Evolutionary conservation across 306 rosid genomes (phyloP), one percentile per base, ranked within the genome.

Genomic region (Acacia crassicarpa): DNA sequence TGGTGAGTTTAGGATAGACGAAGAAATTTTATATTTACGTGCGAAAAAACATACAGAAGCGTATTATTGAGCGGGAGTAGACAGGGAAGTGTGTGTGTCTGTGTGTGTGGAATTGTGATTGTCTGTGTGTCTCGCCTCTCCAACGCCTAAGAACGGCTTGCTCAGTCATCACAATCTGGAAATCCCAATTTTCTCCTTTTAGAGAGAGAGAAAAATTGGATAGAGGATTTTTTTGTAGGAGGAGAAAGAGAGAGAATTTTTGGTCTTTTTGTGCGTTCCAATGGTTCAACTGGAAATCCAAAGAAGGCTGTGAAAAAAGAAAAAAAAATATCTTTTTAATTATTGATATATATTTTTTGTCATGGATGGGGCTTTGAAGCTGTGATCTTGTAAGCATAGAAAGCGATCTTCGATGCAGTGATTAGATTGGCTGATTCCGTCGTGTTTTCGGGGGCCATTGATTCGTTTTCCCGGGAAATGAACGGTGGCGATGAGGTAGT

Each of bases 401-500:
- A 82, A 86, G 81, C 92, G 95, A 91, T 93, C 94, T 89, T 89
- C 88, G 90, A 89, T 92, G 85, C 86, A 69, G 83, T 93, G 83
- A 89, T 88, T 87, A 84, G 91, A 89, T 94, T 88, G 85, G 76
- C 78, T 78, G 92, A 81, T 86, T 90, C 53, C 74, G 74, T 70
- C 67, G 56, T 66, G 49, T 80, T 82, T 30, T 68, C 38, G 74
- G 87, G 85, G 80, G 83, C 84, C 84, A 86, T 85, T 83, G 73
- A 88, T 90, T 88, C 51, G 69, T 67, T 71, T 84, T 68, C 79
- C 32, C 40, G 30, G n/a, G 83, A 88, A 88, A 96, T 96, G 99
- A 92, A 94, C 87, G 98, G 92, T 82, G 91, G 89, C 86, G 97
- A 92, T 89, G 97, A 89, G 86, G 97, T 89, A 87, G 88, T 91